phyloP scores from a whole-genome alignment of 495 filamentous ascomycete genomes.

The Geoglossum glabrum region DNA sequence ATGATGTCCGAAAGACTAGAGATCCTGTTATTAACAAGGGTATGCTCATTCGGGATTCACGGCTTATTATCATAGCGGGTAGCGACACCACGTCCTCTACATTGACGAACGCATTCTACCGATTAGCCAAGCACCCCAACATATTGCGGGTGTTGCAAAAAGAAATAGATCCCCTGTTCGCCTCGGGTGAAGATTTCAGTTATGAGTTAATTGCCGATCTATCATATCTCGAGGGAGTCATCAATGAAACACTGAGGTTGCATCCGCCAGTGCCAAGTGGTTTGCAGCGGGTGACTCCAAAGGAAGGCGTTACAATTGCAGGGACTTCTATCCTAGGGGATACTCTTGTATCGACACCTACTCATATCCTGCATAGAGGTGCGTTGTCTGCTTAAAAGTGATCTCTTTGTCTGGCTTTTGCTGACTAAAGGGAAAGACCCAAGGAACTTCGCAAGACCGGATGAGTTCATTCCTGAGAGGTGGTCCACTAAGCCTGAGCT shows the following conservation, averaged over 20 bases:
- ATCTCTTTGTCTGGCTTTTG: neutral
- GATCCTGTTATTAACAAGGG: too few relatives aligned
- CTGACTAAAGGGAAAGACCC: neutral
- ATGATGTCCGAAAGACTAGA: neutral
- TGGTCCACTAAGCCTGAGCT: conserved; percentile 1
- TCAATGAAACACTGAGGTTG: conserved; percentile 34
- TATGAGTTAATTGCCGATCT: neutral
- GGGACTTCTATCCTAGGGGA: conserved; percentile 5
- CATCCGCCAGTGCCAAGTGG: conserved; percentile 28
- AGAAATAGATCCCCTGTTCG: neutral
- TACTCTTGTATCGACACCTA: neutral
- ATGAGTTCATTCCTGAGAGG: conserved; percentile 1
- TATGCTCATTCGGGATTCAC: too few relatives aligned
- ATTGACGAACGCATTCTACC: conserved; percentile 22
- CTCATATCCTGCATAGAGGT: neutral
- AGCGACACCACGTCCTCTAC: conserved; percentile 23
- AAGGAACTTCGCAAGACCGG: neutral
- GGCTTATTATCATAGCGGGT: neutral
- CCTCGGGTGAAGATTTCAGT: conserved; percentile 4
- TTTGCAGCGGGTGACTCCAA: conserved; percentile 22
- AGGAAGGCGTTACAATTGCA: conserved; percentile 26
- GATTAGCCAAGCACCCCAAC: conserved; percentile 16
- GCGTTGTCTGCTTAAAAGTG: neutral
- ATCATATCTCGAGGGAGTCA: conserved; percentile 22
- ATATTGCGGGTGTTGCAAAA: conserved; percentile 10